Conservation (phyloP, 179 eudicot genomes). For the Silene noctiflora region DNA sequence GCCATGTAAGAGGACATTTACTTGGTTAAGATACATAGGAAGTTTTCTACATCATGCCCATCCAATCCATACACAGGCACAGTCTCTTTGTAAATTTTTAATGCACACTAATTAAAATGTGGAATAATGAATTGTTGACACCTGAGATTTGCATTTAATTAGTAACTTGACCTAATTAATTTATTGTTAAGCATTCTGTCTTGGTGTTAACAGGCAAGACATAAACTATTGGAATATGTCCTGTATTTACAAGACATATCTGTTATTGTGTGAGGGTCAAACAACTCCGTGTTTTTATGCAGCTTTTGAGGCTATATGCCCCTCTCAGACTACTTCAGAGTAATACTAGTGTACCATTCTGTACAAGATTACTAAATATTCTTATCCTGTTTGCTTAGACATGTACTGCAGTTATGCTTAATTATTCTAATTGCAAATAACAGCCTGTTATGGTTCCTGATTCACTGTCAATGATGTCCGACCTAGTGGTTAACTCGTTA, state of each 20-base stretch:
- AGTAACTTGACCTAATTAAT: neutral
- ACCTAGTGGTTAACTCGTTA: too few species aligned
- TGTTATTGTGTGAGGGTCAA: constrained; percentile 10
- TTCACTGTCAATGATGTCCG: neutral
- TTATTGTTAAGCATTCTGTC: constrained; percentile 25
- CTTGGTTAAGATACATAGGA: constrained; percentile 7
- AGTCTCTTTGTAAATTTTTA: neutral
- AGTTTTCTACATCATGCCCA: constrained; percentile 7
- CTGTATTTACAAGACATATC: constrained; percentile 26
- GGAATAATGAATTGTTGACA: constrained; percentile 1
- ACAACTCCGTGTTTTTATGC: constrained; percentile 28
- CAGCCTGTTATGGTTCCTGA: neutral
- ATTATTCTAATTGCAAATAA: neutral
- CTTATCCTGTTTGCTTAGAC: constrained; percentile 19
- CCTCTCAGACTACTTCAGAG: constrained; percentile 28
- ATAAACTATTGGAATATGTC: constrained; percentile 27
- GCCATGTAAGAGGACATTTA: constrained; percentile 9
- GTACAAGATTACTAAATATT: neutral
- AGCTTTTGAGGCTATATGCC: constrained; percentile 24
- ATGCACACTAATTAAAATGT: neutral
- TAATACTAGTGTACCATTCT: neutral
- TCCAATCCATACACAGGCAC: constrained; percentile 3
- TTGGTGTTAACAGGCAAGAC: constrained; percentile 24
- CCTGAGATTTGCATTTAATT: constrained; percentile 5
- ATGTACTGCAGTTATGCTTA: neutral